Percentiles rank a stretch among this genome's conserved stretches.
Evolutionary conservation across 2,329 filamentous ascomycete species (phyloP).

Genomic region (Venturia aucupariae): DNA sequence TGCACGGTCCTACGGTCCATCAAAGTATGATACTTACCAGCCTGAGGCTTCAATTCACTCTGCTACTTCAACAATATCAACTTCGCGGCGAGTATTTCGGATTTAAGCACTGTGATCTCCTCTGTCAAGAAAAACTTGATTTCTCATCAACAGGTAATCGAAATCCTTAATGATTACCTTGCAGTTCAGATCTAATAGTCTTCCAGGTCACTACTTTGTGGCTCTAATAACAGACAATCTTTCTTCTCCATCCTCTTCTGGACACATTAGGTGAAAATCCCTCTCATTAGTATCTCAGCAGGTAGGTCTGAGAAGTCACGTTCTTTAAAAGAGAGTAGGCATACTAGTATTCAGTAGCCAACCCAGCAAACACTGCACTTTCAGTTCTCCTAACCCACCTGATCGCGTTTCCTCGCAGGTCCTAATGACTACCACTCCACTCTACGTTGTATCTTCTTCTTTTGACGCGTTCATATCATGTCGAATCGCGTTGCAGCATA

Average conservation of each 20-base stretch:
- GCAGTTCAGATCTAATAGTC: not conserved
- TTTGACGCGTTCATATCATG: not conserved
- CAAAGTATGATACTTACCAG: not conserved
- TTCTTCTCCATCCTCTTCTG: not conserved
- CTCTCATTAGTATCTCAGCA: not conserved
- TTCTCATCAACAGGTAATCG: not conserved
- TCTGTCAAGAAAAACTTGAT: too few relatives aligned
- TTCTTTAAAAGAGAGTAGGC: not conserved
- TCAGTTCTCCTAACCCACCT: not conserved
- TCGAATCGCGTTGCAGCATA: not conserved
- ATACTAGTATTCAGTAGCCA: too few relatives aligned
- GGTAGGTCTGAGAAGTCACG: not conserved
- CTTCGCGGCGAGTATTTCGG: not conserved
- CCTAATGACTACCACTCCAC: not conserved
- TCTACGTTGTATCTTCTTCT: not conserved
- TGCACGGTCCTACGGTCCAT: not conserved
- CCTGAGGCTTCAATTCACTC: not conserved
- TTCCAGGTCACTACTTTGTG: not conserved
- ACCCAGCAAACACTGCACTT: not conserved
- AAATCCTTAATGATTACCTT: not conserved
- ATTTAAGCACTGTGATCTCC: not conserved
- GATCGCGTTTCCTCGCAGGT: not conserved
- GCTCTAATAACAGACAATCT: not conserved
- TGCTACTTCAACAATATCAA: not conserved
- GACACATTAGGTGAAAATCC: not conserved